These are phyloP conservation scores for Mortierella alpina DNA, from an alignment of 192 early-diverging fungal species.

Conservation along the genomic window DNA sequence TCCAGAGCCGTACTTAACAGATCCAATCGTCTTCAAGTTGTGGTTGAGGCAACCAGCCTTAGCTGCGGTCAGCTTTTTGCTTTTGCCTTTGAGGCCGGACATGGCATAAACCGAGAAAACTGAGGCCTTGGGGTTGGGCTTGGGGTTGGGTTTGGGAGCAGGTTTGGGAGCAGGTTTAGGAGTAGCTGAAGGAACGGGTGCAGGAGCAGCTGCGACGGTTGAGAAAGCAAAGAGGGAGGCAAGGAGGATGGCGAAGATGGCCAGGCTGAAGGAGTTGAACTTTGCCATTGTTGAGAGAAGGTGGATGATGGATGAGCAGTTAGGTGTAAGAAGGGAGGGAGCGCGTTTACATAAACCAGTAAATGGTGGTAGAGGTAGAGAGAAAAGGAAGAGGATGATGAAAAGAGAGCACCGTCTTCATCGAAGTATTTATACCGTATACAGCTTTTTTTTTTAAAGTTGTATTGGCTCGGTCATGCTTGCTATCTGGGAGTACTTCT, in stretches of 20 bases:
- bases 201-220: slow-evolving; percentile 6
- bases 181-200: neutral
- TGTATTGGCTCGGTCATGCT: no score
- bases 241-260: slow-evolving; percentile 17
- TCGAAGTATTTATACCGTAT: no score
- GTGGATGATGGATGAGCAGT: no score
- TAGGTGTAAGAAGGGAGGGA: no score
- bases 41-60: slow-evolving; percentile 28
- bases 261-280: slow-evolving; percentile 31
- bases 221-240: slow-evolving; percentile 6
- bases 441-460: no score
- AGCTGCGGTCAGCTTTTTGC: neutral
- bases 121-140: slow-evolving; percentile 10
- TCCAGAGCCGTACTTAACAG: slow-evolving; percentile 14
- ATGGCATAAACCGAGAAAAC: slow-evolving; percentile 17
- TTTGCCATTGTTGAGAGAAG: slow-evolving; percentile 12
- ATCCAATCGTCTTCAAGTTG: slow-evolving; percentile 10
- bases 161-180: neutral
- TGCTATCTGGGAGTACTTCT: no score
- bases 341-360: no score
- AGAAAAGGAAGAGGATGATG: no score
- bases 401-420: no score
- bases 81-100: slow-evolving; percentile 3
- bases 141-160: neutral
- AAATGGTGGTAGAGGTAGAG: no score